These are phyloP conservation scores for Fraxinus angustifolia DNA, from an alignment of 305 asterid genomes.

Conservation along the genomic window DNA sequence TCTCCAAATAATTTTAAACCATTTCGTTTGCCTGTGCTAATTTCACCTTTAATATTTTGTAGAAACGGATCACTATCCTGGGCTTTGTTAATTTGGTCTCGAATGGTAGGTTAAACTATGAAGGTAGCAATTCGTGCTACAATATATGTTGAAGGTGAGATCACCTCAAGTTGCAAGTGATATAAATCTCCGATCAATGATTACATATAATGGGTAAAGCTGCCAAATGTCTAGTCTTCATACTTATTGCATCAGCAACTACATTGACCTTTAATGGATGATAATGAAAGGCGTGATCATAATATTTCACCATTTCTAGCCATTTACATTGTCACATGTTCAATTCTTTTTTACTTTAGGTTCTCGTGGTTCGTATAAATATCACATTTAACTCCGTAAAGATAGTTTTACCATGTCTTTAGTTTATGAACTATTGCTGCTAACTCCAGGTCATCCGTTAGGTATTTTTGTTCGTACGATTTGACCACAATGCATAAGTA, in stretches of 20 bases:
- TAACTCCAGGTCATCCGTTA: not conserved
- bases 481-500: not conserved
- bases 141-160: not conserved
- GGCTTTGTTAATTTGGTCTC: not conserved
- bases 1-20: not conserved
- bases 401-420: not conserved
- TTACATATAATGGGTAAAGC: not conserved
- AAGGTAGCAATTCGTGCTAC: not conserved
- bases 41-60: not conserved
- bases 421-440: not conserved
- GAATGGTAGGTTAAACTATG: not conserved
- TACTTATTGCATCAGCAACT: not conserved
- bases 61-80: not conserved
- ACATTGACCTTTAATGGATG: not conserved
- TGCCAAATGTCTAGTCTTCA: not conserved
- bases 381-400: not conserved
- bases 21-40: not conserved
- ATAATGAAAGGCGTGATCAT: not conserved
- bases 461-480: not conserved
- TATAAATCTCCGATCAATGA: not conserved
- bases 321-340: not conserved
- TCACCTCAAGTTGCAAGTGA: not conserved
- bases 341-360: not conserved
- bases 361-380: not conserved
- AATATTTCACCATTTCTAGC: not conserved